These are phyloP conservation scores for Colletotrichum sp. DNA, from an alignment of 2,329 filamentous ascomycete genomes.

Conservation along the genomic window DNA sequence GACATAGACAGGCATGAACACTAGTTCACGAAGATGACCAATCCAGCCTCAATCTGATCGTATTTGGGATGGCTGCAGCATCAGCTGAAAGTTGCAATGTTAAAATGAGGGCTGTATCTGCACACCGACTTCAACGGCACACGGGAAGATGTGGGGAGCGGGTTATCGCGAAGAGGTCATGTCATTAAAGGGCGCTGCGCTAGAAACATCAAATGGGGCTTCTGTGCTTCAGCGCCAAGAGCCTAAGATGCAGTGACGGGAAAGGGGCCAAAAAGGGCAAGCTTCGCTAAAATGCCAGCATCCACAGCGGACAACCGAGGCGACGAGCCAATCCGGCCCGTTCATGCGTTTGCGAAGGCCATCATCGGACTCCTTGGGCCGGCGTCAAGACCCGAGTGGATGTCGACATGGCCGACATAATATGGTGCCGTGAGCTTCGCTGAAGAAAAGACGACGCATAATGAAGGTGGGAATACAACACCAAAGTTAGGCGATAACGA, in stretches of 20 bases:
- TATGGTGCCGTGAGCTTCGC: background rate
- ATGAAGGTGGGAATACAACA: background rate
- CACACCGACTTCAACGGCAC: background rate
- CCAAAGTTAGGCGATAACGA: accelerated
- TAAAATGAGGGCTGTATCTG: background rate
- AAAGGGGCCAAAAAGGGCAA: background rate
- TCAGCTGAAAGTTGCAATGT: background rate
- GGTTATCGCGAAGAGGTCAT: background rate
- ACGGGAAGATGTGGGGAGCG: background rate
- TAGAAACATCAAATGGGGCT: background rate
- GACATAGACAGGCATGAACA: background rate
- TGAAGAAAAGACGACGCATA: background rate
- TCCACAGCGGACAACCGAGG: background rate
- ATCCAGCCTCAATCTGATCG: background rate
- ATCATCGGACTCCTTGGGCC: background rate
- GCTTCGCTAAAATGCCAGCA: background rate
- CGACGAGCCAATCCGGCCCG: background rate
- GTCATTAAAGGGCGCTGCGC: slow-evolving; percentile 5
- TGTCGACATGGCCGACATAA: background rate
- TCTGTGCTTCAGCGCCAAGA: background rate
- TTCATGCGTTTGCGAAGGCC: background rate
- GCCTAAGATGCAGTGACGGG: background rate
- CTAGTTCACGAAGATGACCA: background rate
- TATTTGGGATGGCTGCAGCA: background rate
- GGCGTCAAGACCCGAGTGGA: background rate